These are phyloP conservation scores for Sanghuangporus sanghuang DNA, from an alignment of 1,284 basidiomycete species.

Conservation along the genomic window DNA sequence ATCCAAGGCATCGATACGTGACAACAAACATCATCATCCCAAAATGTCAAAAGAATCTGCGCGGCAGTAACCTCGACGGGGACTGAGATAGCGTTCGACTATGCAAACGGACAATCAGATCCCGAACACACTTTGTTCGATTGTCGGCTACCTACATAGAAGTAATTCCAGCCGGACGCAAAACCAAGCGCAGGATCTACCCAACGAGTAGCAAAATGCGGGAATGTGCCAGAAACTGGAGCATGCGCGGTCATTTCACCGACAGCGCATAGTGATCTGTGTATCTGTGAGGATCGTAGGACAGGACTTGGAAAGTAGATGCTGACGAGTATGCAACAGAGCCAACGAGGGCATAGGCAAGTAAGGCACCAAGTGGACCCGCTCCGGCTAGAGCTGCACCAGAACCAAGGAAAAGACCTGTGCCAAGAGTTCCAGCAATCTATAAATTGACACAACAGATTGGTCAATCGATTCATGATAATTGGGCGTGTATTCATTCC, in stretches of 20 bases:
- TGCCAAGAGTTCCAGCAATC: constrained; percentile 73
- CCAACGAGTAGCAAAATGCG: constrained; percentile 68
- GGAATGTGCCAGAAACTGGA: constrained; percentile 70
- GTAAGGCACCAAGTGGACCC: constrained; percentile 57
- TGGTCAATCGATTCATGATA: background rate
- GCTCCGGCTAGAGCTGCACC: constrained; percentile 52
- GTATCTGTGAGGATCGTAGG: background rate
- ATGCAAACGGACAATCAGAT: background rate
- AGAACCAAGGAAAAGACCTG: constrained; percentile 78
- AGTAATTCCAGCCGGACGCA: constrained; percentile 19
- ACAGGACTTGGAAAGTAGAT: background rate
- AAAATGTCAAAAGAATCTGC: constrained; percentile 68
- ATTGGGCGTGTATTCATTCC: background rate
- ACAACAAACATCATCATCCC: constrained; percentile 55
- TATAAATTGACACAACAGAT: constrained; percentile 24
- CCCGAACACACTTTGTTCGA: background rate
- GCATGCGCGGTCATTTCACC: constrained; percentile 71
- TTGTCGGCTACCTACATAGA: constrained; percentile 14
- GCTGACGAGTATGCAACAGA: constrained; percentile 58
- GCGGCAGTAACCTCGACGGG: constrained; percentile 19
- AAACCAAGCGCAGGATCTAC: constrained; percentile 56
- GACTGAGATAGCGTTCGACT: constrained; percentile 19
- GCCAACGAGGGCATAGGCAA: constrained; percentile 57
- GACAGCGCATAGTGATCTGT: constrained; percentile 53
- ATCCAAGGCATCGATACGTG: background rate